These are phyloP conservation scores for Oligophagozyma castellii DNA, from an alignment of 1,139 yeast genomes.

Conservation along the genomic window DNA sequence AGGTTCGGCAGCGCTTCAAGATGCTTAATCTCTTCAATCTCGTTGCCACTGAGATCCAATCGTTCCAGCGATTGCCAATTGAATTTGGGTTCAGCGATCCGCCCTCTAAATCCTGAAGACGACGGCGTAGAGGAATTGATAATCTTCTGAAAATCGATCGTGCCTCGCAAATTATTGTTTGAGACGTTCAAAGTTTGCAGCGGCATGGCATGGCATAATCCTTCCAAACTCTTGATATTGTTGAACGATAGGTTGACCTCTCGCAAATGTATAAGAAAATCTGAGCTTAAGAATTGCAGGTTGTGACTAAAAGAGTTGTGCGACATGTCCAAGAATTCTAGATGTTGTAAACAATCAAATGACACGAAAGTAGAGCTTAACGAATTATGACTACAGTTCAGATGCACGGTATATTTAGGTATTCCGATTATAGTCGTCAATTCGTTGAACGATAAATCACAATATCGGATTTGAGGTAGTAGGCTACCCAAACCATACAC, in stretches of 20 bases:
- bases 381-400: constrained; percentile 10
- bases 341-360: constrained; percentile 11
- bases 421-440: constrained; percentile 13
- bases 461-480: constrained; percentile 13
- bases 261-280: constrained; percentile 8
- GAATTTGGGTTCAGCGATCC: constrained; percentile 1
- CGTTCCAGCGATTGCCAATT: constrained; percentile 1
- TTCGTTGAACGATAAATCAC: constrained; percentile 11
- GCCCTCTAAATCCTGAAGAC: constrained; percentile 1
- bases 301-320: constrained; percentile 11
- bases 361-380: constrained; percentile 9
- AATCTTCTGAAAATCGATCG: constrained; percentile 10
- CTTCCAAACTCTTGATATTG: constrained; percentile 11
- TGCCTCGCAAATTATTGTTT: constrained; percentile 14
- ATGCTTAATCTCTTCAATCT: constrained; percentile 12
- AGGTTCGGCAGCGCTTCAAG: constrained; percentile 8
- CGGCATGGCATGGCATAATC: constrained; percentile 7
- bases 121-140: not conserved
- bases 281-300: constrained; percentile 7
- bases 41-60: constrained; percentile 12
- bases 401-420: constrained; percentile 7
- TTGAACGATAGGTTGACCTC: constrained; percentile 16
- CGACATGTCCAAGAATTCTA: constrained; percentile 14
- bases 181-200: constrained; percentile 11
- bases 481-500: constrained; percentile 13